A percentile compares a stretch with the other conserved stretches of the same genome.
These are phyloP conservation scores for Debaryomyces sp. DNA, from an alignment of 1,139 yeast genomes.

Conservation along the genomic window DNA sequence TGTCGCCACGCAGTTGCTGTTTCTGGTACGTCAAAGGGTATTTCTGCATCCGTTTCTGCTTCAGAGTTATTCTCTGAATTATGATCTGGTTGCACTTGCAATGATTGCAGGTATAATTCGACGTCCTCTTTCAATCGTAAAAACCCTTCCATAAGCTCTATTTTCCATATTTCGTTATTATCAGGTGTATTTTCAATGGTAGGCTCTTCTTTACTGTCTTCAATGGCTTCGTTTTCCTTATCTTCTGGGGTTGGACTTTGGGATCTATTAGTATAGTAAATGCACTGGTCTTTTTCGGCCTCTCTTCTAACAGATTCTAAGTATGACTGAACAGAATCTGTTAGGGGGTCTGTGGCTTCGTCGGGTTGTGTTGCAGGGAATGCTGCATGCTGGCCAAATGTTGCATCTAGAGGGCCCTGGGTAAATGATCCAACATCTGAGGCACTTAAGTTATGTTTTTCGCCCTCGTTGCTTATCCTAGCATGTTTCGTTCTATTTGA, in stretches of 20 bases:
- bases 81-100: not conserved
- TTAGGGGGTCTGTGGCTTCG: slow-evolving; percentile 13
- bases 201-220: slow-evolving; percentile 5
- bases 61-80: not conserved
- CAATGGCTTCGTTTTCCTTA: not conserved
- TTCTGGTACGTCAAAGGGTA: slow-evolving; percentile 20
- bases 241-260: not conserved
- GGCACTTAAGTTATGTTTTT: not conserved
- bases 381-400: slow-evolving; percentile 30
- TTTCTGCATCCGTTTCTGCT: not conserved
- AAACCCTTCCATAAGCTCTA: slow-evolving; percentile 12
- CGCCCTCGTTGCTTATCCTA: not conserved
- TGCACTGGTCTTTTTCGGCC: slow-evolving; percentile 27
- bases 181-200: slow-evolving; percentile 7
- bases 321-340: slow-evolving; percentile 28
- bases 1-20: slow-evolving; percentile 38
- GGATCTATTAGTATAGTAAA: slow-evolving; percentile 17
- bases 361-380: slow-evolving; percentile 20
- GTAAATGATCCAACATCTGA: slow-evolving; percentile 2
- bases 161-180: slow-evolving; percentile 6
- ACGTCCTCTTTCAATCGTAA: slow-evolving; percentile 10
- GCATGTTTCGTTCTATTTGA: slow-evolving; percentile 48
- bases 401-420: slow-evolving; percentile 11
- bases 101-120: not conserved
- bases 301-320: slow-evolving; percentile 33